A percentile compares a stretch with the other conserved stretches of the same genome.
These are phyloP conservation scores for Penicillium paxilli DNA, from an alignment of 495 filamentous ascomycete species.

Conservation along the genomic window DNA sequence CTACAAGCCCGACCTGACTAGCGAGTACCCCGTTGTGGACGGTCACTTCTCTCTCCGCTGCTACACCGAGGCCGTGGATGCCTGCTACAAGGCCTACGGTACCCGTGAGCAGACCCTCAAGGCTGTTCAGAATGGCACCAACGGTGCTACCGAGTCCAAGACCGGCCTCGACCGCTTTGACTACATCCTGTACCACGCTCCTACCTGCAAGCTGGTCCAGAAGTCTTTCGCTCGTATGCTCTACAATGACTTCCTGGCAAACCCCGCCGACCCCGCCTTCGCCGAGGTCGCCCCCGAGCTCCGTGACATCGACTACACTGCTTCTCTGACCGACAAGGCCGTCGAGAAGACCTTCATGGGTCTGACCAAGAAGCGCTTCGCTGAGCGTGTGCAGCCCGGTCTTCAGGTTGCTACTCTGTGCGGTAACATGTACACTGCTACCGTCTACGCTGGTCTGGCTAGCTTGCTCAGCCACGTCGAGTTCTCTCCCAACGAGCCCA, in stretches of 20 bases:
- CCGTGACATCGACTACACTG: constrained; percentile 78
- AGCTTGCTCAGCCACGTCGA: constrained; percentile 73
- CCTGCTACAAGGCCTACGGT: constrained; percentile 93
- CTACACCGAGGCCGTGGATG: constrained; percentile 94
- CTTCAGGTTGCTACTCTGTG: constrained; percentile 90
- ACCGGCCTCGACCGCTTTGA: constrained; percentile 89
- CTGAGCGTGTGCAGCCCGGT: constrained; percentile 79
- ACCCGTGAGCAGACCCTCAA: constrained; percentile 75
- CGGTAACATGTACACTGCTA: constrained; percentile 99
- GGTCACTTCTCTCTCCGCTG: constrained; percentile 93
- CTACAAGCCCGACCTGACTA: constrained; percentile 97
- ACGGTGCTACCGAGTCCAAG: constrained; percentile 55
- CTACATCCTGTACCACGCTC: constrained; percentile 92
- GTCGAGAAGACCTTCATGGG: constrained; percentile 97
- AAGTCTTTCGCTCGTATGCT: constrained; percentile 94
- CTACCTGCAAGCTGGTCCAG: constrained; percentile 94
- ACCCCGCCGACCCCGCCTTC: constrained; percentile 77
- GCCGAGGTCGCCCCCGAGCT: constrained; percentile 84
- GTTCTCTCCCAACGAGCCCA: constrained; percentile 70
- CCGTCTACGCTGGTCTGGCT: constrained; percentile 84
- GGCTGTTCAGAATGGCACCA: constrained; percentile 61
- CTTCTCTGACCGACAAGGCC: constrained; percentile 85
- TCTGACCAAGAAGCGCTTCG: constrained; percentile 93
- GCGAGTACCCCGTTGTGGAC: constrained; percentile 96
- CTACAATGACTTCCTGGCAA: constrained; percentile 91